These are phyloP conservation scores for Persicaria maculosa DNA, from an alignment of 148 eudicot species.

Conservation along the genomic window DNA sequence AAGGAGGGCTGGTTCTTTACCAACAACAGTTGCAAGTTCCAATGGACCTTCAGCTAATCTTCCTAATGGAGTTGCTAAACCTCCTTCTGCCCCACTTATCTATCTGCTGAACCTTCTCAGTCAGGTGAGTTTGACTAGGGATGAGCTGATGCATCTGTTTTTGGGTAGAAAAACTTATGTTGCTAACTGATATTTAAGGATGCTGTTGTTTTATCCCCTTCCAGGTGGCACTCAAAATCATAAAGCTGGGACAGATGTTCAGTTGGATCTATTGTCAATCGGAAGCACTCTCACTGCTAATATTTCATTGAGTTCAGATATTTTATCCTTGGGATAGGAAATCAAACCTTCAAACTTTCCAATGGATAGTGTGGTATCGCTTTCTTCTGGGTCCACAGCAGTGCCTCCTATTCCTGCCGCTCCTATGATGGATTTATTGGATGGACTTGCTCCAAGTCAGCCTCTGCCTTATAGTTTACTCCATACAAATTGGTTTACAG, in stretches of 20 bases:
- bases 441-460: conserved; percentile 52
- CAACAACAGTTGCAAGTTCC: conserved; percentile 53
- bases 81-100: conserved; percentile 75
- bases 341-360: conserved; percentile 36
- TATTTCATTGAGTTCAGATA: conserved; percentile 40
- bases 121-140: conserved; percentile 38
- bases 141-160: conserved; percentile 1
- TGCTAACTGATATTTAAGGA: conserved; percentile 6
- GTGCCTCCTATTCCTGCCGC: conserved; percentile 42
- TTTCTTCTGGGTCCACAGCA: conserved; percentile 36
- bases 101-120: conserved; percentile 51
- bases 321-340: conserved; percentile 47
- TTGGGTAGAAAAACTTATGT: not conserved
- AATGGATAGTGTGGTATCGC: conserved; percentile 41
- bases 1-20: conserved; percentile 71
- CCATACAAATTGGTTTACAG: not conserved
- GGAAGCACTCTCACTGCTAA: conserved; percentile 60
- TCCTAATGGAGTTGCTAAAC: conserved; percentile 76
- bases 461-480: conserved; percentile 27
- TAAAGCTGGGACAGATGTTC: conserved; percentile 64
- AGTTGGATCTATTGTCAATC: conserved; percentile 84
- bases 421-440: conserved; percentile 71
- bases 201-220: conserved; percentile 20
- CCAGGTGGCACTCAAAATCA: conserved; percentile 61
- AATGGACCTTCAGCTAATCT: conserved; percentile 57